phyloP scores from a whole-genome alignment of 768 basidiomycete genomes.

The Lentinus brumalis region DNA sequence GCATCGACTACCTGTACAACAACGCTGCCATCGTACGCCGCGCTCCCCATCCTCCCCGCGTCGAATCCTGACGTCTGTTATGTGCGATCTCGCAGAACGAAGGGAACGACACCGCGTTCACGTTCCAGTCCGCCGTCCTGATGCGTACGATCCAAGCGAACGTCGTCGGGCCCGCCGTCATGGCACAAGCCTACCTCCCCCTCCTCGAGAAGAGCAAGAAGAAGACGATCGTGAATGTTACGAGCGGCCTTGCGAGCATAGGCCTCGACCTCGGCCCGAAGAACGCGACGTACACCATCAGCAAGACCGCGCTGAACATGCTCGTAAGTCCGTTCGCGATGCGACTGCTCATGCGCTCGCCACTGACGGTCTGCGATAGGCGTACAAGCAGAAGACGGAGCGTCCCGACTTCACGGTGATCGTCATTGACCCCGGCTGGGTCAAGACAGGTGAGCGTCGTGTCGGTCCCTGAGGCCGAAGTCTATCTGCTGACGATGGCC shows the following conservation, averaged over 20 bases:
- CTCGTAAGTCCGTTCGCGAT: slow-evolving; percentile 29
- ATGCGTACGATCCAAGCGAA: slow-evolving; percentile 31
- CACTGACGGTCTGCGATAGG: slow-evolving; percentile 20
- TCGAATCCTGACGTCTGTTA: neutral
- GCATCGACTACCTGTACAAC: slow-evolving; percentile 44
- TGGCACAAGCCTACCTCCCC: slow-evolving; percentile 36
- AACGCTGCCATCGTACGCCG: slow-evolving; percentile 39
- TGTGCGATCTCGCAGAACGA: neutral
- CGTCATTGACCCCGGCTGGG: slow-evolving; percentile 41
- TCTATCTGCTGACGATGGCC: neutral
- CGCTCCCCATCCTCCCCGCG: neutral
- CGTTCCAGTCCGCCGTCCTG: slow-evolving; percentile 25
- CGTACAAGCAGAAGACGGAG: slow-evolving; percentile 39
- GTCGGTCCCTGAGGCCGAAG: neutral
- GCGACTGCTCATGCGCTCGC: neutral
- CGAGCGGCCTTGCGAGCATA: slow-evolving; percentile 37
- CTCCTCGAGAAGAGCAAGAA: slow-evolving; percentile 34
- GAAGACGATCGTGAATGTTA: slow-evolving; percentile 39
- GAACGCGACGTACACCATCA: slow-evolving; percentile 38
- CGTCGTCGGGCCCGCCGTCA: slow-evolving; percentile 38
- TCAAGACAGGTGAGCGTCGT: slow-evolving; percentile 37
- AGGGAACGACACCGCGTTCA: slow-evolving; percentile 31
- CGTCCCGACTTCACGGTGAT: slow-evolving; percentile 35
- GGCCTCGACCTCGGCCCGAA: slow-evolving; percentile 30
- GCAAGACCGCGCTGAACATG: slow-evolving; percentile 44